phyloP scores from a whole-genome alignment of 345 rosid genomes.

The Dimocarpus longan region DNA sequence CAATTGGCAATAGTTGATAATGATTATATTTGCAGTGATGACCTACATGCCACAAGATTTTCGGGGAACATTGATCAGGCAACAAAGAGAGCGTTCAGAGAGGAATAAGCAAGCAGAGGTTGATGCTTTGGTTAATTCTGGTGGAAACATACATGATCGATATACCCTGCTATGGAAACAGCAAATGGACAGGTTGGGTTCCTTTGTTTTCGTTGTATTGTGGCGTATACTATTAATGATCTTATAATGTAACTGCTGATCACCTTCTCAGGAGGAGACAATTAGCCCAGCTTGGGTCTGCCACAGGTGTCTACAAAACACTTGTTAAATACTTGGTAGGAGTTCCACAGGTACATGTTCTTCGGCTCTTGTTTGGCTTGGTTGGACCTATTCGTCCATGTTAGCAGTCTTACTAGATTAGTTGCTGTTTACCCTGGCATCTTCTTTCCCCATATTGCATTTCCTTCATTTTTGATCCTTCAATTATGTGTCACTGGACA shows the following conservation, averaged over 20 bases:
- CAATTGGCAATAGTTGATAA: not conserved
- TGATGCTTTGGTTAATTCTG: constrained; percentile 76
- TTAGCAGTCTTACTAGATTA: constrained; percentile 5
- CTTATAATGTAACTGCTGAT: constrained; percentile 22
- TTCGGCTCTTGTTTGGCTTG: constrained; percentile 4
- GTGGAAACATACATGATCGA: constrained; percentile 73
- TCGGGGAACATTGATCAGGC: constrained; percentile 83
- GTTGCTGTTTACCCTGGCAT: not conserved
- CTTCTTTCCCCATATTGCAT: not conserved
- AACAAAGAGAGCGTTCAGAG: constrained; percentile 96
- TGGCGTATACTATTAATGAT: constrained; percentile 16
- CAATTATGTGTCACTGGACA: not conserved
- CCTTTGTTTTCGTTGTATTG: constrained; percentile 19
- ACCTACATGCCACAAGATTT: constrained; percentile 99
- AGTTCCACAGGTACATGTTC: constrained; percentile 87
- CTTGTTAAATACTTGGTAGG: constrained; percentile 97
- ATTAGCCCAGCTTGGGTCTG: constrained; percentile 95
- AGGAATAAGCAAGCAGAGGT: constrained; percentile 96
- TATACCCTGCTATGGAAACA: constrained; percentile 93
- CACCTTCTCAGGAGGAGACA: constrained; percentile 74
- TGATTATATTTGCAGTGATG: constrained; percentile 68
- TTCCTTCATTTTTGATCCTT: not conserved
- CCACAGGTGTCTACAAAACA: constrained; percentile 97
- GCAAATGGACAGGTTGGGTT: constrained; percentile 88
- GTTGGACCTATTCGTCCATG: constrained; percentile 1